phyloP scores from a whole-genome alignment of 257 asterid genomes.

The Prunella vulgaris region DNA sequence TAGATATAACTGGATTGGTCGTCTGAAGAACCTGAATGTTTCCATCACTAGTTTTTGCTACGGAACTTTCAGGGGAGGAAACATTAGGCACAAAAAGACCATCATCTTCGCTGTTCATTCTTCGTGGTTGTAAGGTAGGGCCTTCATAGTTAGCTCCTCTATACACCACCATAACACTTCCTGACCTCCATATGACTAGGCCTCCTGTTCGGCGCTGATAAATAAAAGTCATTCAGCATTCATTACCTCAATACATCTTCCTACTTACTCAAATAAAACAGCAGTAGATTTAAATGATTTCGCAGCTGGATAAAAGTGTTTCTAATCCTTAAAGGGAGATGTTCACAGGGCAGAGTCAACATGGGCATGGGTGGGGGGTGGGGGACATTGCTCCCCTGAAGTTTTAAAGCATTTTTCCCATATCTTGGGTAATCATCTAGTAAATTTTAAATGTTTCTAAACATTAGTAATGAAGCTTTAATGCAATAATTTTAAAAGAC shows the following conservation, averaged over 20 bases:
- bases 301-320: not conserved
- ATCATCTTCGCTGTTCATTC: conserved; percentile 43
- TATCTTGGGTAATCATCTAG: not conserved
- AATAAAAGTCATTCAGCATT: conserved; percentile 26
- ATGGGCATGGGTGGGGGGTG: not conserved
- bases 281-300: conserved; percentile 1
- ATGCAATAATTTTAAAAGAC: not conserved
- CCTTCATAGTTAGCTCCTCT: conserved; percentile 91
- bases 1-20: conserved; percentile 29
- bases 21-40: conserved; percentile 37
- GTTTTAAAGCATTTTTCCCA: not conserved
- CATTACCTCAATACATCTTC: conserved; percentile 13
- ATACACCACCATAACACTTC: conserved; percentile 94
- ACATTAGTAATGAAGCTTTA: not conserved
- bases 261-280: conserved; percentile 17
- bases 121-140: conserved; percentile 51
- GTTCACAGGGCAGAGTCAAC: not conserved
- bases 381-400: not conserved
- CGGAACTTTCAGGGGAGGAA: conserved; percentile 43
- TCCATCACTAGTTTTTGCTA: conserved; percentile 25
- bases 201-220: conserved; percentile 95
- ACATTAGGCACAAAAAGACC: conserved; percentile 66
- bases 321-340: not conserved
- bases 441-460: not conserved
- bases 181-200: conserved; percentile 93